Base-by-base conservation (phyloP, 1,284 basidiomycete species). In the Austroboletus novae-zelandiae region DNA sequence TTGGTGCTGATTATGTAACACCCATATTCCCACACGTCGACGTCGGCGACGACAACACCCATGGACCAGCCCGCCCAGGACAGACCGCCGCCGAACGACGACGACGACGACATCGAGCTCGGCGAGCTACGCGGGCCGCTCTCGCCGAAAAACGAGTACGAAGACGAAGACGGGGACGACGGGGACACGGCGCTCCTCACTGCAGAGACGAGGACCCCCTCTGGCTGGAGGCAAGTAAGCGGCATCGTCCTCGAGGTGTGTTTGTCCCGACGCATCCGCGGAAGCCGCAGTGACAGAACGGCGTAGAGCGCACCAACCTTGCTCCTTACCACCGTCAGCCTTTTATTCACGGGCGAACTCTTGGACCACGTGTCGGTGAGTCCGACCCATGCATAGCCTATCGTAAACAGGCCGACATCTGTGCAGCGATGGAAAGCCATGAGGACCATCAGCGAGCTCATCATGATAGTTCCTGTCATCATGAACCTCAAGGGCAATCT, bases 401-500 rank as follows among this genome's bases (percentile, higher is more conserved):
- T 23, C 48, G 27, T 35, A 45, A 47, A 34, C 32, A 7, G 35
- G 34, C 50, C 50, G 34, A 56, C 55, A 43, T n/a, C 32, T n/a
- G 9, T 44, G 52, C 53, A 93, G 89, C 81, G 79, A 51, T 98
- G 94, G 94, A 79, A 77, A 51, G 93, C 94, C 39, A 96, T 99
- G 80, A 78, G 79, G 46, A 80, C 88, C 48, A 83, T 96, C 44
- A 90, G 98, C 75, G 95, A 99, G 68, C 84, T 98, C 51, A 95
- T 98, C 62, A 95, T 98, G 75, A 90, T 98, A 51, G 87, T 98
- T 9, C 95, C 96, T 11, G 94, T 97, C 59, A 76, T 98, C 20
- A 81, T 96, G 59, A 99, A 98, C 62, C 83, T 99, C 55, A 98
- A 98, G 66, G 96, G 96, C 15, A 98, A 98, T 61, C 80, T 98